Evolutionary conservation across 352 stramenopile species (phyloP).

Genomic region (Phytophthora sp.): DNA sequence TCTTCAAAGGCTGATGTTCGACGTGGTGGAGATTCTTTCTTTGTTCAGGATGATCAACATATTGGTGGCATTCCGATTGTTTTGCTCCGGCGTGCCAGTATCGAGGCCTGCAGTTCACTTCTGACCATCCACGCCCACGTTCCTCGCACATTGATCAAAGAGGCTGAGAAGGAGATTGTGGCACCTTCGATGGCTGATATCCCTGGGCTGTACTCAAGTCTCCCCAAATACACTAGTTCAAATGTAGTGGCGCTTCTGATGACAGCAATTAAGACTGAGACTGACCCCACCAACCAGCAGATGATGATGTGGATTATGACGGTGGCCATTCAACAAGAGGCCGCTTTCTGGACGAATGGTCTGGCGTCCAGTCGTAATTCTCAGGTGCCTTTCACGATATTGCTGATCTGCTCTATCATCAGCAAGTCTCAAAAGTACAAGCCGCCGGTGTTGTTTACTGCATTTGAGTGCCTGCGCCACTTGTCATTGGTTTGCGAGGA

Average conservation of each 20-base stretch:
- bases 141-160: constrained; percentile 77
- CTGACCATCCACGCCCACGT: constrained; percentile 85
- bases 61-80: constrained; percentile 79
- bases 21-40: constrained; percentile 53
- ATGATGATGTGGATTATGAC: constrained; percentile 91
- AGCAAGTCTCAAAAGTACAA: constrained; percentile 86
- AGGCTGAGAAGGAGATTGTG: constrained; percentile 78
- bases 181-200: constrained; percentile 68
- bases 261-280: constrained; percentile 83
- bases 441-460: constrained; percentile 83
- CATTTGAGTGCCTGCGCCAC: constrained; percentile 86
- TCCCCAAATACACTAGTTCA: constrained; percentile 86
- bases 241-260: constrained; percentile 86
- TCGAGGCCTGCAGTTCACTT: constrained; percentile 84
- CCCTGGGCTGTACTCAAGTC: constrained; percentile 73
- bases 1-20: constrained; percentile 48
- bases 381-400: constrained; percentile 85
- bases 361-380: constrained; percentile 84
- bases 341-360: constrained; percentile 82
- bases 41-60: constrained; percentile 64
- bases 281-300: constrained; percentile 87
- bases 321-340: constrained; percentile 87
- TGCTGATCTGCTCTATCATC: constrained; percentile 85
- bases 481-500: constrained; percentile 80
- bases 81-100: constrained; percentile 72